phyloP scores from a whole-genome alignment of 1,139 yeast genomes.

The Kodamaea suecica region DNA sequence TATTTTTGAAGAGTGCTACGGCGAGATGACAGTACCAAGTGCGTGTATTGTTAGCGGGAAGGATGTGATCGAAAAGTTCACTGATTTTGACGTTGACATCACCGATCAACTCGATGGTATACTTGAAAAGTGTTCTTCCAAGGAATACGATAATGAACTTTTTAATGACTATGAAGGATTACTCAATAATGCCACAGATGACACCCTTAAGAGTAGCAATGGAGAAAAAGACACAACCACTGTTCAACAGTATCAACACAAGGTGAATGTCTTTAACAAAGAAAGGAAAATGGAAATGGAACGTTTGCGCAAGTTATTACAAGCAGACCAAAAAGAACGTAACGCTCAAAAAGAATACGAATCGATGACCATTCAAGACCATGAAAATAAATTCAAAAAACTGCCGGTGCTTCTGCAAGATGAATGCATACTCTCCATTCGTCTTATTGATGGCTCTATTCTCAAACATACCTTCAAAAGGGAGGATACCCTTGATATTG shows the following conservation, averaged over 20 bases:
- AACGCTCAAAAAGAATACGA: constrained; percentile 11
- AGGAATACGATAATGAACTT: too few species aligned
- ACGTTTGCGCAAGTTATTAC: constrained; percentile 49
- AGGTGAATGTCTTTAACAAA: constrained; percentile 1
- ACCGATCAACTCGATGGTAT: not conserved
- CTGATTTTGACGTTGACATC: constrained; percentile 1
- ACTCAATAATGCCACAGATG: too few species aligned
- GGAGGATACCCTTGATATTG: constrained; percentile 47
- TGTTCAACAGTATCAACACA: constrained; percentile 29
- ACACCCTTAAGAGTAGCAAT: too few species aligned
- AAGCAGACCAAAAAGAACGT: constrained; percentile 52
- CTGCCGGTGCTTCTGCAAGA: constrained; percentile 4
- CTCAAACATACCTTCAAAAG: constrained; percentile 42
- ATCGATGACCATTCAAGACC: constrained; percentile 3
- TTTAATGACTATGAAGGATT: too few species aligned
- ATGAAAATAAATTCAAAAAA: constrained; percentile 7
- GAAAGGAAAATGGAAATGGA: constrained; percentile 45
- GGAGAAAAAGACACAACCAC: constrained; percentile 9
- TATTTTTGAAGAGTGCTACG: constrained; percentile 50
- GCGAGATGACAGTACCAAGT: constrained; percentile 45
- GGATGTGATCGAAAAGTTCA: constrained; percentile 41
- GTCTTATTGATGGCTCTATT: constrained; percentile 55
- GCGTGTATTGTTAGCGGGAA: constrained; percentile 48
- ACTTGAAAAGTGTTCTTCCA: too few species aligned
- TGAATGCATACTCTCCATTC: constrained; percentile 45